Percentiles rank a stretch among this genome's conserved stretches.
These are phyloP conservation scores for Volutella citrinella DNA, from an alignment of 2,329 filamentous ascomycete genomes.

Conservation along the genomic window DNA sequence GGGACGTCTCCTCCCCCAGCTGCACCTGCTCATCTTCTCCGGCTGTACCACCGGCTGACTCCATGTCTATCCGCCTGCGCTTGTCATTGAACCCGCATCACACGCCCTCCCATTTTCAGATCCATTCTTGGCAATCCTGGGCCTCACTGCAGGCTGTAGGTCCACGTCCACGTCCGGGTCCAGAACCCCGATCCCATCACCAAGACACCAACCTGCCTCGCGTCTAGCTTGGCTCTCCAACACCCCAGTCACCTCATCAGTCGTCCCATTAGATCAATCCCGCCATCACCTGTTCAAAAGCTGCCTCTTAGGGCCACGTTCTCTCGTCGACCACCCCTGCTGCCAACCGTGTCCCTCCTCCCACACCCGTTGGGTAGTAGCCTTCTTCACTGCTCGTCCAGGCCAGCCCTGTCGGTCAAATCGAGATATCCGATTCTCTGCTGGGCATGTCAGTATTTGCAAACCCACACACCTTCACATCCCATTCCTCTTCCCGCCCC, in stretches of 20 bases:
- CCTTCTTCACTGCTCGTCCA: constrained; percentile 12
- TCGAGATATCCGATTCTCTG: constrained; percentile 25
- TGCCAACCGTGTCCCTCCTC: constrained; percentile 11
- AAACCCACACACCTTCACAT: constrained; percentile 12
- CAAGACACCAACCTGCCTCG: constrained; percentile 18
- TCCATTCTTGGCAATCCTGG: too few relatives aligned
- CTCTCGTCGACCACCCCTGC: constrained; percentile 18
- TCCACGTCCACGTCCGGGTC: too few relatives aligned
- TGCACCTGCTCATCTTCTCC: too few relatives aligned
- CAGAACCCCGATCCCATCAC: constrained; percentile 22
- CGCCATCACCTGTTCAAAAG: constrained; percentile 21
- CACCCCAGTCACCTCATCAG: constrained; percentile 21
- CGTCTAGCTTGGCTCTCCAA: constrained; percentile 12
- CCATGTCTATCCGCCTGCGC: too few relatives aligned
- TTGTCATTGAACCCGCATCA: too few relatives aligned
- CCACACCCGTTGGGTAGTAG: constrained; percentile 18
- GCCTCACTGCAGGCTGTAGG: too few relatives aligned
- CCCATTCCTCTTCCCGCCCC: constrained; percentile 9
- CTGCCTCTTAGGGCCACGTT: constrained; percentile 15
- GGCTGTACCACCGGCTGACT: too few relatives aligned
- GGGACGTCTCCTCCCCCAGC: too few relatives aligned
- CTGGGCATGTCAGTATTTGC: constrained; percentile 16
- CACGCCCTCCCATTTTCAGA: too few relatives aligned
- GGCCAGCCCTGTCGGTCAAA: constrained; percentile 14
- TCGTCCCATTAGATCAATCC: constrained; percentile 21